Base-by-base conservation (phyloP, 1,284 basidiomycete species). In the Rhizopogon hawkerae region DNA sequence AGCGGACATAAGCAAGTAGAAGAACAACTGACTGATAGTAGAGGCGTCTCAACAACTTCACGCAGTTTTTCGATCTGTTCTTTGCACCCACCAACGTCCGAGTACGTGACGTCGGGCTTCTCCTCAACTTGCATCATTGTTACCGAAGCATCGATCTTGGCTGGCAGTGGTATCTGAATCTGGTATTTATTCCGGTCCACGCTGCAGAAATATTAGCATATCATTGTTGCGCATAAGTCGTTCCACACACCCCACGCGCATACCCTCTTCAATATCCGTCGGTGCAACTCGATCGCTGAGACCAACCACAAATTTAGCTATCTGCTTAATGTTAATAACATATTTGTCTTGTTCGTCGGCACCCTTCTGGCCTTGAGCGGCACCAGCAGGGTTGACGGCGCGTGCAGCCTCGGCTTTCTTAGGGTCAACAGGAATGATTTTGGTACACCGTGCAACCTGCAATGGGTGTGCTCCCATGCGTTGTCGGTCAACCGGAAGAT, bases 111-210 rank as follows among this genome's bases (percentile, higher is more conserved):
- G 61, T 98, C 95, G 1, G 95, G 95, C 67, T 98, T 95, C 72
- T 98, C 95, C 68, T 98, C 95, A 39, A 98, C 95, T 70, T 98
- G 95, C 96, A 99, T 99, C 95, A 98, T 98, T 11, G 96, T 98
- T 3, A 99, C 96, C 0, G 93, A 96, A 2, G 96, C 93, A 67
- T 99, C 96, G 58, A 99, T 99, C 74, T 96, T 97, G 35, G 96
- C 96, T 38, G 96, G 96, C n/a, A 98, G 72, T n/a, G 96, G 96
- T 57, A 99, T 98, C 71, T 97, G 92, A 57, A 99, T 98, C 69
- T 98, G 94, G 67, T 99, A 99, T 69, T 97, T 98, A 59, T 87
- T 94, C 46, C 91, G 82, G 68, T 93, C 88, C 57, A 93, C 85
- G 55, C 91, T 89, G 56, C 21, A 48, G 29, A 23, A 38, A 24